Base-by-base conservation (phyloP, 139 green algal species). In the Klebsormidium nitens region DNA sequence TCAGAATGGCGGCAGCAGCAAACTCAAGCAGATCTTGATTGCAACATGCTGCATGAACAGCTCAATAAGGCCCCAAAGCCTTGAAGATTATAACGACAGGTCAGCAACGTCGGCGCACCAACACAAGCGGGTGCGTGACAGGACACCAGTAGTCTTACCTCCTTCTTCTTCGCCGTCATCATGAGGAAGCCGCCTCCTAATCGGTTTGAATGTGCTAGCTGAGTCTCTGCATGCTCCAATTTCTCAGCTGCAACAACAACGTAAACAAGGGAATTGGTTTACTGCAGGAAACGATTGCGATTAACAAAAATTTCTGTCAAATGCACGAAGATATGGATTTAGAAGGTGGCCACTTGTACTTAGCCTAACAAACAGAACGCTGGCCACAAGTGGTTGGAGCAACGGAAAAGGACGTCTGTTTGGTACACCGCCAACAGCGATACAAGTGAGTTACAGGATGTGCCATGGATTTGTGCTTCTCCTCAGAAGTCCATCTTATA, bases 211-310 rank as follows among this genome's bases (percentile, higher is more conserved):
- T 84, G 77, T 5, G 57, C 38, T 26, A 89, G 66, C 32, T 74
- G 71, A 1, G 72, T 57, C 62, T 92, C 89, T 17, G 77, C 88
- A 58, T 90, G 84, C 79, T 96, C 91, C 68, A 97, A 83, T 83
- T 97, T 97, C 71, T 95, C 89, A 38, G 84, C 87, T 78, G 70
- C 66, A 83, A 61, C 58, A 11, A 63, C 8, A 14, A 8, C 8
- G 11, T 8, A 14, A 63, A 63, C 8, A 63, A 14, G 8, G 8
- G 11, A 63, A 63, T 14, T 23, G 14, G 29, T 63, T 29, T 14
- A 38, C 8, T 63, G 32, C 8, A 14, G 31, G 55, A 63, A 63
- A 14, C 11, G 14, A 36, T 14, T 29, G 14, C 8, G 8, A 38
- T 36, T 14, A 36, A 36, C 55, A 29, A 14, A 29, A 63, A 8